A percentile compares a stretch with the other conserved stretches of the same genome.
These are phyloP conservation scores for Warburgia ugandensis DNA, from an alignment of 164 flowering plant genomes.

Conservation along the genomic window DNA sequence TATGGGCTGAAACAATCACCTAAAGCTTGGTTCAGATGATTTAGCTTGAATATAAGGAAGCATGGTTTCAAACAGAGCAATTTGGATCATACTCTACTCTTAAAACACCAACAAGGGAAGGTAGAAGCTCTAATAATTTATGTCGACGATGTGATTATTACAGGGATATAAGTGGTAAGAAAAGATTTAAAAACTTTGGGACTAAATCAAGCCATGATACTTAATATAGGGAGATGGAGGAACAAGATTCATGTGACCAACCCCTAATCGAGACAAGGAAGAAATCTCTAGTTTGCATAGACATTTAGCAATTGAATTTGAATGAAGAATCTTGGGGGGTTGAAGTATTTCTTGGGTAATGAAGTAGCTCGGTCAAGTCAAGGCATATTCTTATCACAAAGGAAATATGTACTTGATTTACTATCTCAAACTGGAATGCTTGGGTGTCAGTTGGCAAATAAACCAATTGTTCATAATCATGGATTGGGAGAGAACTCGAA, in stretches of 20 bases:
- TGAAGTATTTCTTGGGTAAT: neutral
- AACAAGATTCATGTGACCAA: no score
- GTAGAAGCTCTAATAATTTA: neutral
- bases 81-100: no score
- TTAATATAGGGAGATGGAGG: no score
- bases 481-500: neutral
- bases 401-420: neutral
- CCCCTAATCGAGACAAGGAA: no score
- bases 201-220: no score
- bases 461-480: neutral
- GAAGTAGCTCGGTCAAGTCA: no score
- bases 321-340: neutral
- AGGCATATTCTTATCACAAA: neutral
- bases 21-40: neutral
- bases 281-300: neutral
- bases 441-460: neutral
- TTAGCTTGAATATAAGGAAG: neutral
- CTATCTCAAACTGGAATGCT: neutral
- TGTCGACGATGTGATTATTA: slow-evolving; percentile 1
- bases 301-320: neutral
- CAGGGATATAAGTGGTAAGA: no score
- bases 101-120: neutral
- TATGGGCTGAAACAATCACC: neutral
- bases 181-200: no score
- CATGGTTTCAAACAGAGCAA: no score